Base-by-base conservation (phyloP, 2,329 filamentous ascomycete species). In the Paraphaeosphaeria minitans region DNA sequence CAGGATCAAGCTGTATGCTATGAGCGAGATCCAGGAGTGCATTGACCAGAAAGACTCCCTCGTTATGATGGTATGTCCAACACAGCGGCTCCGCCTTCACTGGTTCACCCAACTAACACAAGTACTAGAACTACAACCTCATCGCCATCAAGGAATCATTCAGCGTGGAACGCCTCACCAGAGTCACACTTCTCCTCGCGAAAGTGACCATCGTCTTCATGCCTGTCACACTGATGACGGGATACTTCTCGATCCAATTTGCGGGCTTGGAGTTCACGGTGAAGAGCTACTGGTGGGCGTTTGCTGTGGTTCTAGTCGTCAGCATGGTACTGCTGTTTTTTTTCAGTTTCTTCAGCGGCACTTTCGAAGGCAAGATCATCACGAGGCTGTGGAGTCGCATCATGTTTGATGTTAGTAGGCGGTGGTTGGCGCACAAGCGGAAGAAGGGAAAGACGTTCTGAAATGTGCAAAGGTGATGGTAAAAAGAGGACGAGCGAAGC, bases 181-280 rank as follows among this genome's bases (percentile, higher is more conserved):
- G 89, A 57, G 87, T 89, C 62, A 90, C 89, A 3, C 86, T 91
- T 4, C 78, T 93, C 5, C 81, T 93, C 12, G 89, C 89, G 48
- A 92, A 93, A 72, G 85, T 89, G 6, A 90, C 87, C 13, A 89
- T 92, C 42, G 80, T 92, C 53, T 93, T 93, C 77, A 81, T 92
- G 56, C 90, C 90, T 0, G 88, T 92, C 60, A 89, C 84, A 64
- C 82, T 92, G 50, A 87, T 92, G 85, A 91, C 89, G 3, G 86
- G 82, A 33, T 93, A 92, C 75, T 93, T 92, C 73, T 88, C 86
- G 6, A 83, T 88, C 1, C 84, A 90, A 71, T 84, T 92, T 51
- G 75, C 79, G 8, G 83, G 85, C 4, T 77, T 87, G 10, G 80
- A 84, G 50, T 92, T 90, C 75, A 85, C 84, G 0, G 77, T 83